Evolutionary conservation across 139 green algal genomes (phyloP).

Genomic region (Trebouxia sp.): DNA sequence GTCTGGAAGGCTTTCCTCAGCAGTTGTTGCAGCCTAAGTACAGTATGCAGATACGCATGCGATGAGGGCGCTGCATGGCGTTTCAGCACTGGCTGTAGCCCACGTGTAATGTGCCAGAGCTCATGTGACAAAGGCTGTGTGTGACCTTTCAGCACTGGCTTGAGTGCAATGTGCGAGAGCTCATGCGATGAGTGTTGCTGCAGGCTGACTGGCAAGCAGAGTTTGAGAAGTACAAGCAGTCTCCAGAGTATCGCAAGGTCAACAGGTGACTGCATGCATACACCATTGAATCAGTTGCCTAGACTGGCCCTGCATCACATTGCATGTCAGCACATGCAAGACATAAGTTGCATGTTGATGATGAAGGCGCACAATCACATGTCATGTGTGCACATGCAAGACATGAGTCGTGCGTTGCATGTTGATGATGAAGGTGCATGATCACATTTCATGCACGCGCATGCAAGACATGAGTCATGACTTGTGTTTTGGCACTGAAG

Average conservation of each 20-base stretch:
- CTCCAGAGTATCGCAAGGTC: conserved; percentile 88
- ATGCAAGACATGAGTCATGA: neutral
- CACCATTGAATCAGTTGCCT: neutral
- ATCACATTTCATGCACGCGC: no score
- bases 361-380: conserved; percentile 71
- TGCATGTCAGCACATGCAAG: no score
- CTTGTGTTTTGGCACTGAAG: neutral
- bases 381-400: no score
- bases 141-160: neutral
- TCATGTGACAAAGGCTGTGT: no score
- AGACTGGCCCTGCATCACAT: conserved; percentile 81
- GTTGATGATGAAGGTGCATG: conserved; percentile 61
- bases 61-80: no score
- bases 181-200: no score
- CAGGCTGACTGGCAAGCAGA: conserved; percentile 85
- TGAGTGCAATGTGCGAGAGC: no score
- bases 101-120: no score
- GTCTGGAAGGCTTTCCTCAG: no score
- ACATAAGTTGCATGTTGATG: neutral
- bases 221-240: conserved; percentile 91
- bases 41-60: no score
- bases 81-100: neutral
- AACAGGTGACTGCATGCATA: conserved; percentile 55
- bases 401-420: neutral
- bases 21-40: no score